These are phyloP conservation scores for Miscanthus lutarioriparius DNA, from an alignment of 176 grass and related monocot species.

Conservation along the genomic window DNA sequence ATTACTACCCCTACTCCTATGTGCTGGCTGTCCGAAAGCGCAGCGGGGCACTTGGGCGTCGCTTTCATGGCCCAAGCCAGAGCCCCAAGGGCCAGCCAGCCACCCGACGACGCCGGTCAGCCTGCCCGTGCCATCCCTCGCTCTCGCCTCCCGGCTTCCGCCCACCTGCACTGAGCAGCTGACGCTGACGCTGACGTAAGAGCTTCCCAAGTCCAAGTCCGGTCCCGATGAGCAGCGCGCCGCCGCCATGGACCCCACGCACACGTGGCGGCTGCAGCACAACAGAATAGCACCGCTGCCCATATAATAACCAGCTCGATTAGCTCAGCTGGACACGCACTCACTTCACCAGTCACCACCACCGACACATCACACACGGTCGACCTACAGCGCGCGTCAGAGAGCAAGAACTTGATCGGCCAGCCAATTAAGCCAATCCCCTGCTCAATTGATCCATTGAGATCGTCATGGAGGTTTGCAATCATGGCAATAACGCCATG, in stretches of 20 bases:
- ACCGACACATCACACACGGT: neutral
- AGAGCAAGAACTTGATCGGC: neutral
- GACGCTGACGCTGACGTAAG: neutral
- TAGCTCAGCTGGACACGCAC: neutral
- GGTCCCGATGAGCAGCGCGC: neutral
- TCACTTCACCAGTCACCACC: constrained; percentile 1
- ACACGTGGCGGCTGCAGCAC: neutral
- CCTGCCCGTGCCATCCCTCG: neutral
- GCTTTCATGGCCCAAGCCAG: constrained; percentile 8
- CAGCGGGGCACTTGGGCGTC: neutral
- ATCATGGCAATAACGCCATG: neutral
- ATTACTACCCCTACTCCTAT: neutral
- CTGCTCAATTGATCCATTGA: neutral
- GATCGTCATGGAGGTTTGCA: constrained; percentile 10
- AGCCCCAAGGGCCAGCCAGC: neutral
- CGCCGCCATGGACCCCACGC: constrained; percentile 49
- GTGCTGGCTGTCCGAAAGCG: neutral
- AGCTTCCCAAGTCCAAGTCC: no score
- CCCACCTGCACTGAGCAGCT: neutral
- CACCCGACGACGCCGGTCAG: neutral
- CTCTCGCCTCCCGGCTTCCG: neutral
- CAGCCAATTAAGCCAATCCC: no score
- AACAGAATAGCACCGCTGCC: no score
- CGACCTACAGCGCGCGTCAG: no score
- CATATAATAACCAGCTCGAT: constrained; percentile 37